Base-by-base conservation (phyloP, 345 rosid species). In the Dimocarpus longan region DNA sequence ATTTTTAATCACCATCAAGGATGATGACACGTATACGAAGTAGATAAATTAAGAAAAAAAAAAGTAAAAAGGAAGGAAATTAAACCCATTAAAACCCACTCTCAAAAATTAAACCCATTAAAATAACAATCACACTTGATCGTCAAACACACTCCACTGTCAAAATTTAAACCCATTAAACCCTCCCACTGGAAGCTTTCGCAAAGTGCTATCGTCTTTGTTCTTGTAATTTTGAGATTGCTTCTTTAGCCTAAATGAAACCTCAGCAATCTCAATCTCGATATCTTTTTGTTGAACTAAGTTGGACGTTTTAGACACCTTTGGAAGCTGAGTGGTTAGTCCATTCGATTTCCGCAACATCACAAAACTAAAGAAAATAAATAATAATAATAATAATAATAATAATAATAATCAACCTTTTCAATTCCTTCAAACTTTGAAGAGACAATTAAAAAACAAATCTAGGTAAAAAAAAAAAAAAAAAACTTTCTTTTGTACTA, bases 181-280 rank as follows among this genome's bases (percentile, higher is more conserved):
- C 28, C 28, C 28, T 0, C 28, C 28, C 28, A 26, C 28, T 26
- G 1, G 28, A 16, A 66, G 81, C 56, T 79, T 60, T 52, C 73
- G 71, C 70, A 74, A 6, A 40, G 11, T 44, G 57, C 46, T 65
- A 72, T 81, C 83, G 67, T 84, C 82, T 19, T 84, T 86, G 43
- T 85, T 78, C 82, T 77, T 79, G 32, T 83, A 73, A 79, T 76
- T 62, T 40, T 68, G 88, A 22, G 89, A 75, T 32, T 88, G 93
- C 76, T 81, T 88, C 83, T 18, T 86, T 64, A 91, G 65, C 11
- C 90, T 90, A 26, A 75, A 91, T 63, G 89, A 82, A 59, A 91
- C 90, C 80, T 91, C 90, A 0, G 95, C 95, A 39, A 91, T 86
- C 79, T 91, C 93, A 75, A 91, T 82, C 89, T 91, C 95, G 19